These are phyloP conservation scores for Emericellopsis terricola DNA, from an alignment of 495 filamentous ascomycete genomes.

Conservation along the genomic window DNA sequence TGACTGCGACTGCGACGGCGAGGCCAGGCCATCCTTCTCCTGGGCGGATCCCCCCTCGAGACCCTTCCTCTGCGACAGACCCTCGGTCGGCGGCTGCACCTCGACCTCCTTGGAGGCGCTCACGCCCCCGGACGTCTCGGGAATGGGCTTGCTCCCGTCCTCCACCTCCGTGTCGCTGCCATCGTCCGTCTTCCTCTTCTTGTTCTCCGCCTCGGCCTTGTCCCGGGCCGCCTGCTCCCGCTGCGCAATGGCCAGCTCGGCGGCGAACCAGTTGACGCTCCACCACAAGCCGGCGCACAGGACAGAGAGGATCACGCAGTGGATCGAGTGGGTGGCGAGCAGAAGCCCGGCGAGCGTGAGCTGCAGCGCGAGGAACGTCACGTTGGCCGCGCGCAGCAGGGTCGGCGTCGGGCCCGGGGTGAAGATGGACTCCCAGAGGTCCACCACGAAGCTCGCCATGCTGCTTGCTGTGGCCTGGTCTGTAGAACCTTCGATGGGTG, in stretches of 20 bases:
- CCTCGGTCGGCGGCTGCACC: slow-evolving; percentile 14
- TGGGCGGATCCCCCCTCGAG: slow-evolving; percentile 4
- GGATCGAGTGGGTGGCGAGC: slow-evolving; percentile 65
- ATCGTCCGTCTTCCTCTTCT: slow-evolving; percentile 8
- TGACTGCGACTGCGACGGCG: slow-evolving; percentile 5
- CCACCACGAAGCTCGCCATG: slow-evolving; percentile 68
- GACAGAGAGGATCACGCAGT: slow-evolving; percentile 66
- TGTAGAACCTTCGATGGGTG: background rate
- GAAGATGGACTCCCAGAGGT: slow-evolving; percentile 85
- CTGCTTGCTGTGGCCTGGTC: slow-evolving; percentile 2
- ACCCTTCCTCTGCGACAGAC: slow-evolving; percentile 25
- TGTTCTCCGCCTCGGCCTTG: background rate
- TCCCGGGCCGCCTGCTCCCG: slow-evolving; percentile 34
- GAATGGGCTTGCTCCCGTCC: slow-evolving; percentile 8
- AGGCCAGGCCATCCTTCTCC: too few species aligned
- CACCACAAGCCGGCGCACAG: slow-evolving; percentile 74
- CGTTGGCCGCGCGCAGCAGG: slow-evolving; percentile 80
- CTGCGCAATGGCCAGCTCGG: slow-evolving; percentile 52
- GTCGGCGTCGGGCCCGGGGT: slow-evolving; percentile 75
- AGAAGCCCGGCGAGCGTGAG: slow-evolving; percentile 58
- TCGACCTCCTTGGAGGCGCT: slow-evolving; percentile 19
- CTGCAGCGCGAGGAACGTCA: slow-evolving; percentile 71
- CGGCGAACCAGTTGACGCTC: slow-evolving; percentile 91
- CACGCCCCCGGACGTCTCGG: slow-evolving; percentile 10
- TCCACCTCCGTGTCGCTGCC: slow-evolving; percentile 34